Evolutionary conservation across 257 asterid species (phyloP).

Genomic region (Cynanchum wilfordii): DNA sequence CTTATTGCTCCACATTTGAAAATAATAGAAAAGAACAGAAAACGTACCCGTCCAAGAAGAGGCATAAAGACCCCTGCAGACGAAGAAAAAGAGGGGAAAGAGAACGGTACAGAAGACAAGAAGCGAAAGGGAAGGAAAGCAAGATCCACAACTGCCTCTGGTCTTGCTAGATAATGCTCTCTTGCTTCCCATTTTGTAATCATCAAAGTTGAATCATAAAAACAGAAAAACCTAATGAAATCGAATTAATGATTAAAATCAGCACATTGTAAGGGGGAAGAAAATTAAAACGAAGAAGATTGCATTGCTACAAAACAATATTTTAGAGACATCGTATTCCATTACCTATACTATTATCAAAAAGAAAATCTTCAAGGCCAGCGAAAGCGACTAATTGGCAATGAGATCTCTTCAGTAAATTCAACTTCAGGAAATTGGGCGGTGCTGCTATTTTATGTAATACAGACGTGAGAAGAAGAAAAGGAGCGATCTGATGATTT

Average conservation of each 20-base stretch:
- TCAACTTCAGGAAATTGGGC: no score
- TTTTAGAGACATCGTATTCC: neutral
- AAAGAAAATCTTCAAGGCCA: neutral
- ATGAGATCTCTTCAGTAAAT: neutral
- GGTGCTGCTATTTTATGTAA: neutral
- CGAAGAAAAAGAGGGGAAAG: constrained; percentile 36
- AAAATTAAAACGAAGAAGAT: neutral
- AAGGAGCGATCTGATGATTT: constrained; percentile 10
- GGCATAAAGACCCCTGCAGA: constrained; percentile 43
- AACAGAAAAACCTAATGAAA: neutral
- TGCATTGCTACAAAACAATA: neutral
- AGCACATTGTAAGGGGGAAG: neutral
- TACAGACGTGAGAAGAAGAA: neutral
- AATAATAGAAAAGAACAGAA: neutral
- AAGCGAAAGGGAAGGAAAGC: constrained; percentile 18
- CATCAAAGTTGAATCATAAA: constrained; percentile 14
- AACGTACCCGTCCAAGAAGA: constrained; percentile 44
- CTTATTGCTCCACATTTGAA: neutral
- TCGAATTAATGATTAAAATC: neutral
- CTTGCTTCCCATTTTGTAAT: constrained; percentile 17
- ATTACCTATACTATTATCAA: neutral
- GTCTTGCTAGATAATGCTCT: constrained; percentile 24
- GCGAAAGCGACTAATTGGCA: neutral
- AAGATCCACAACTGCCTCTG: constrained; percentile 28
- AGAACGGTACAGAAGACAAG: constrained; percentile 28